phyloP scores from a whole-genome alignment of 768 basidiomycete genomes.

The Mycena galericulata region DNA sequence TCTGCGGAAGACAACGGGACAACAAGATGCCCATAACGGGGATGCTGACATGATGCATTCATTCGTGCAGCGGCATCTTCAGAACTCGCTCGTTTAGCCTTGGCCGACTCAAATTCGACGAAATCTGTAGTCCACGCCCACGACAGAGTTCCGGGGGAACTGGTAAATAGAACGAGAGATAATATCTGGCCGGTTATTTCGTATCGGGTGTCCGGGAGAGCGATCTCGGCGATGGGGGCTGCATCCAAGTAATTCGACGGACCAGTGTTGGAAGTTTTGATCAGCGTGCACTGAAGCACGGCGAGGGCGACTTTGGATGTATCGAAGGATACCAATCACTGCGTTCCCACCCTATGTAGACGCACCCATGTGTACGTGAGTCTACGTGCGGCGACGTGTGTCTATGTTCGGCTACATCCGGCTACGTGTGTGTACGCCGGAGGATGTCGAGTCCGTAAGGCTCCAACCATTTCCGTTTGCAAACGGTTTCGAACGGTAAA shows the following conservation, averaged over 20 bases:
- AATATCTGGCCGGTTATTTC: conserved; percentile 10
- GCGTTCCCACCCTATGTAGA: too few relatives aligned
- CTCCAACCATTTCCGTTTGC: too few relatives aligned
- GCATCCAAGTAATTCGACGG: background rate
- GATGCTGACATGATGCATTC: background rate
- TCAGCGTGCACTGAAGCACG: conserved; percentile 7
- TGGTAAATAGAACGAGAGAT: background rate
- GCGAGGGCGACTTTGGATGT: conserved; percentile 7
- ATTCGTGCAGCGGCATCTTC: background rate
- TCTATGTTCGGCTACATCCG: too few relatives aligned
- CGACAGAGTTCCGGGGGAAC: background rate
- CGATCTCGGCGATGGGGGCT: conserved; percentile 7
- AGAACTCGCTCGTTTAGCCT: background rate
- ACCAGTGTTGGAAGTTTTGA: background rate
- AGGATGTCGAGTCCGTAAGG: too few relatives aligned
- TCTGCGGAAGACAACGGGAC: background rate
- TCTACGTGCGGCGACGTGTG: too few relatives aligned
- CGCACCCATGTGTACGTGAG: too few relatives aligned
- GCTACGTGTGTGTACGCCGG: too few relatives aligned
- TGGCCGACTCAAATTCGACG: background rate
- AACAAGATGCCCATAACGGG: background rate
- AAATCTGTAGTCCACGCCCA: conserved; percentile 15
- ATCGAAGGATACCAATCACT: conserved; percentile 11
- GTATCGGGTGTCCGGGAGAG: conserved; percentile 3
- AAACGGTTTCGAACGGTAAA: too few relatives aligned